These are phyloP conservation scores for Trichoderma afroharzianum DNA, from an alignment of 2,329 filamentous ascomycete species.

Conservation along the genomic window DNA sequence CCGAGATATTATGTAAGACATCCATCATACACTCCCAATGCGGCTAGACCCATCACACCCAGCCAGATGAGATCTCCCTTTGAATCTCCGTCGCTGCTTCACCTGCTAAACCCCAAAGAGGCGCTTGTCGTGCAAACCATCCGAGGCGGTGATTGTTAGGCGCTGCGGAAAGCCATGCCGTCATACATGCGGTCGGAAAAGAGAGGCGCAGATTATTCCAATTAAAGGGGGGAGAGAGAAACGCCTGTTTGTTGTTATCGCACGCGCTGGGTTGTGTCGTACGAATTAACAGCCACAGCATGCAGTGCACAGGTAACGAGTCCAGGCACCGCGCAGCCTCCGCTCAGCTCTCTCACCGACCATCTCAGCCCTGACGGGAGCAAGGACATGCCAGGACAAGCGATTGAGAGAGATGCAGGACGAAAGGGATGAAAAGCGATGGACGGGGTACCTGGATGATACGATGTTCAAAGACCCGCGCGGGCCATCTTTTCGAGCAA, in stretches of 20 bases:
- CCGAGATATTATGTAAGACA: background rate
- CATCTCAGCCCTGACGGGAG: background rate
- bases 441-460: background rate
- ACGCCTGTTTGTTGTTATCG: no score
- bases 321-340: background rate
- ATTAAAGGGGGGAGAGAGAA: background rate
- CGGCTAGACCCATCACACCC: slow-evolving; percentile 1
- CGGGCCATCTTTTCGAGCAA: background rate
- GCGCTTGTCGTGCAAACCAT: background rate
- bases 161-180: background rate
- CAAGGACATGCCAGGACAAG: background rate
- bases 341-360: slow-evolving; percentile 1
- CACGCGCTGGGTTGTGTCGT: background rate
- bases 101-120: background rate
- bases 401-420: no score
- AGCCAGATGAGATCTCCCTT: background rate
- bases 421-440: background rate
- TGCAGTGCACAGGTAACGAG: no score
- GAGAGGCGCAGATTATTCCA: background rate
- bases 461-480: background rate
- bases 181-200: background rate
- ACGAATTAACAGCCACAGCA: background rate
- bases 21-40: background rate
- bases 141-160: background rate
- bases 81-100: background rate